phyloP scores from a whole-genome alignment of 768 basidiomycete species.

The Porpolomopsis calyptriformis region DNA sequence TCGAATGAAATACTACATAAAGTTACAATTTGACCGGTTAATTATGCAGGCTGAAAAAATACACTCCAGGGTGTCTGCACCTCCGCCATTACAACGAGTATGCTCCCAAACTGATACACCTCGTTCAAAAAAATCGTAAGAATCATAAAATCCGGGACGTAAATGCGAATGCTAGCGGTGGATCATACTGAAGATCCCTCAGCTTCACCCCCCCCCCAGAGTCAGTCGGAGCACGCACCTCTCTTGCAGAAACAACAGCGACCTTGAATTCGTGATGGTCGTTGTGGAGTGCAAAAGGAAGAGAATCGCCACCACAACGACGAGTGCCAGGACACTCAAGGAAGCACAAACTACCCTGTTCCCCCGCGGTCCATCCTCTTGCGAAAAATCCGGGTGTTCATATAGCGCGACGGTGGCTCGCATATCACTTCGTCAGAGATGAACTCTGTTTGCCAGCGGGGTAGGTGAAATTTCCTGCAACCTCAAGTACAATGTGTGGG shows the following conservation, averaged over 20 bases:
- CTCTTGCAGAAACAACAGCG: neutral
- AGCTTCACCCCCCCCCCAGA: neutral
- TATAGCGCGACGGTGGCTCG: slow-evolving; percentile 28
- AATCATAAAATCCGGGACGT: neutral
- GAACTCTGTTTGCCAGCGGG: too few relatives aligned
- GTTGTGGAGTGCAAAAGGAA: neutral
- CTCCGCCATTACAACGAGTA: neutral
- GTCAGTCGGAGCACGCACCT: neutral
- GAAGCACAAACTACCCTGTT: neutral
- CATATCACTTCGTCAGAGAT: slow-evolving; percentile 17
- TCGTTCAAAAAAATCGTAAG: neutral
- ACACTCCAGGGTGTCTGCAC: neutral
- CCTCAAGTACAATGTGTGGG: too few relatives aligned
- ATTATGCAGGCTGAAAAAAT: neutral
- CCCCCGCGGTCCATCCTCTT: neutral
- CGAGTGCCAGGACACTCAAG: neutral
- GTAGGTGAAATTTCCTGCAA: too few relatives aligned
- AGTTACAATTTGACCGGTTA: too few relatives aligned
- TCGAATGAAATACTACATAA: too few relatives aligned
- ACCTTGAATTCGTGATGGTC: neutral
- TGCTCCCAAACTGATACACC: neutral
- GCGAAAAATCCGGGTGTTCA: slow-evolving; percentile 26
- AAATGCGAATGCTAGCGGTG: neutral
- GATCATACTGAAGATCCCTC: neutral
- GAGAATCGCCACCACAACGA: neutral